Conservation (phyloP, 345 rosid genomes). For the Eucalyptus curtisii region DNA sequence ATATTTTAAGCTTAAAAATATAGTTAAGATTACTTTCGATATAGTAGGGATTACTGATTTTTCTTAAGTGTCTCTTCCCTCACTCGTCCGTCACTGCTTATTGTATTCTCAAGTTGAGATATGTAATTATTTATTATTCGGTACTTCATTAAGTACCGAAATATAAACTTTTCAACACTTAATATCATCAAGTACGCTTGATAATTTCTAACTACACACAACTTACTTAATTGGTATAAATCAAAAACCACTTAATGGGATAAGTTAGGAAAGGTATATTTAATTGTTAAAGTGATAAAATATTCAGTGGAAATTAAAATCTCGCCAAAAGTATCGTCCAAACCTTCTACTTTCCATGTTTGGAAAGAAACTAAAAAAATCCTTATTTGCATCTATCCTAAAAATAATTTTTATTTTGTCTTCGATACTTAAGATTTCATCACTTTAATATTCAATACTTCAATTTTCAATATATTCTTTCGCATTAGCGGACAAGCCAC, state of each 20-base stretch:
- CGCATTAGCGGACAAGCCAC: not conserved
- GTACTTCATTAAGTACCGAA: not conserved
- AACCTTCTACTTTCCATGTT: not conserved
- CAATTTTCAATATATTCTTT: not conserved
- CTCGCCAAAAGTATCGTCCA: not conserved
- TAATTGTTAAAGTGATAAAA: not conserved
- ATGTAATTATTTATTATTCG: not conserved
- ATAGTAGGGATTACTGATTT: not conserved
- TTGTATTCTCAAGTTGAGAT: not conserved
- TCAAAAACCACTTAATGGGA: not conserved
- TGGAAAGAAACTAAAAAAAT: not conserved
- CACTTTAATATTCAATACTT: not conserved
- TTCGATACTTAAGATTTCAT: not conserved
- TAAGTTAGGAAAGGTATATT: not conserved
- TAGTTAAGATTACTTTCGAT: not conserved
- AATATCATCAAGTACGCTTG: not conserved
- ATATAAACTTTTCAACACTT: not conserved
- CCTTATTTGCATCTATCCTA: not conserved
- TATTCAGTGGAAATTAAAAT: not conserved
- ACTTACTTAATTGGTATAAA: not conserved
- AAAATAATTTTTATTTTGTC: not conserved
- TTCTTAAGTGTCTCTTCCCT: not conserved
- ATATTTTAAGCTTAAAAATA: not conserved
- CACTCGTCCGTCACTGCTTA: not conserved
- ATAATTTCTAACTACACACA: not conserved